Base-by-base conservation (phyloP, 139 green algal species). In the Chlamydomonas sphaeroides region DNA sequence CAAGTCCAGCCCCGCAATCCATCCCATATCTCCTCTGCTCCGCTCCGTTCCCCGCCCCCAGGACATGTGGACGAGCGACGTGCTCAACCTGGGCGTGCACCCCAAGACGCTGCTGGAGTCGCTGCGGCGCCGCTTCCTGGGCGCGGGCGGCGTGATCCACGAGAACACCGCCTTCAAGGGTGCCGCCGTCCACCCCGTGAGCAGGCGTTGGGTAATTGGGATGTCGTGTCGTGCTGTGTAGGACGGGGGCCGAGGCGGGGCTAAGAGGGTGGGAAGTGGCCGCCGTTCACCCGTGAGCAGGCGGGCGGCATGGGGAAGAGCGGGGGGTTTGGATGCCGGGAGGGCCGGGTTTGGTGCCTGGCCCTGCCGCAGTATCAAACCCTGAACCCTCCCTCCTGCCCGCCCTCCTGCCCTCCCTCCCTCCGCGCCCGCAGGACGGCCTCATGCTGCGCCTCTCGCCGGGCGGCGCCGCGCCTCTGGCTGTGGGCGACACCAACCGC, bases 71-170 rank as follows among this genome's bases (percentile, higher is more conserved):
- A 84, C 92, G 35, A 28, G 82, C 0, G 94, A 96, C 80, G 90
- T 94, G 18, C 92, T 98, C 21, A 97, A 98, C 84, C 66, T 97
- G 25, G 95, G 95, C 5, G 88, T 98, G 23, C 87, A 62, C 21
- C 93, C 94, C 6, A 70, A 79, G 77, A 38, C 5, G 38, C 72
- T 88, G 65, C 86, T 90, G 65, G 86, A 90, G 18, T 45, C 59
- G 21, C 39, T 90, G 57, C 70, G 71, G 53, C 32, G 35, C 0
- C 71, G 83, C 32, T 96, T 95, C 75, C 41, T 88, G 45, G 86
- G 63, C 2, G 78, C 75, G 0, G 93, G 93, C 11, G 93, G 93
- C 26, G 41, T 76, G 1, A 68, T 95, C 1, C 48, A 85, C 26
- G 93, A 96, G 87, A 79, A 90, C 30, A 89, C 85, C 10, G 70